These are phyloP conservation scores for Fusarium musae DNA, from an alignment of 2,329 filamentous ascomycete genomes.

Conservation along the genomic window DNA sequence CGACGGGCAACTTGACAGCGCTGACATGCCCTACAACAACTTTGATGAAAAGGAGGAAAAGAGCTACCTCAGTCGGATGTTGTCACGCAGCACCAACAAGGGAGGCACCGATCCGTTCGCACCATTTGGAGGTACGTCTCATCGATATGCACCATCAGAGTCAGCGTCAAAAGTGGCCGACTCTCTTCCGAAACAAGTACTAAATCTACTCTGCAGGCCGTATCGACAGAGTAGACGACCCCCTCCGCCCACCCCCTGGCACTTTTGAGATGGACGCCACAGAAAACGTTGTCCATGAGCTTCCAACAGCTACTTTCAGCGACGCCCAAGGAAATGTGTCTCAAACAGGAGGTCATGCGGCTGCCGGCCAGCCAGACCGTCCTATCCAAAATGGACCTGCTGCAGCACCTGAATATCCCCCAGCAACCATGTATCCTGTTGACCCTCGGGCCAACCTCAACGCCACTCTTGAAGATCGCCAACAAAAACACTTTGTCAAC, in stretches of 20 bases:
- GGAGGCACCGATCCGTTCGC: slow-evolving; percentile 53
- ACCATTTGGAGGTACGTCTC: slow-evolving; percentile 56
- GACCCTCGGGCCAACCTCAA: slow-evolving; percentile 52
- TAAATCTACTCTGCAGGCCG: slow-evolving; percentile 46
- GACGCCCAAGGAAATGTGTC: slow-evolving; percentile 13
- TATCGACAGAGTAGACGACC: slow-evolving; percentile 46
- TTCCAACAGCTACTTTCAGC: slow-evolving; percentile 45
- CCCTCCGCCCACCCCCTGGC: slow-evolving; percentile 41
- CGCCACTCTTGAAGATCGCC: slow-evolving; percentile 43
- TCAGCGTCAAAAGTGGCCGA: neutral
- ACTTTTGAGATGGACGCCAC: slow-evolving; percentile 55
- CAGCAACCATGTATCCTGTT: slow-evolving; percentile 16
- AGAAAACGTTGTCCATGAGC: slow-evolving; percentile 47
- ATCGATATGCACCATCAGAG: neutral
- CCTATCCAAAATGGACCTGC: slow-evolving; percentile 17
- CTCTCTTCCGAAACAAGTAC: slow-evolving; percentile 11
- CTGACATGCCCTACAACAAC: slow-evolving; percentile 23
- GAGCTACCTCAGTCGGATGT: slow-evolving; percentile 33
- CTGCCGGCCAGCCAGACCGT: slow-evolving; percentile 3
- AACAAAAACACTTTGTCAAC: slow-evolving; percentile 49
- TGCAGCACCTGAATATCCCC: slow-evolving; percentile 4
- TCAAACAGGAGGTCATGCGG: slow-evolving; percentile 5
- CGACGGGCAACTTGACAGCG: slow-evolving; percentile 6
- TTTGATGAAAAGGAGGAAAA: slow-evolving; percentile 45
- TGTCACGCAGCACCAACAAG: slow-evolving; percentile 44